phyloP scores from a whole-genome alignment of 2,329 filamentous ascomycete genomes.

The Alternaria consortialis region DNA sequence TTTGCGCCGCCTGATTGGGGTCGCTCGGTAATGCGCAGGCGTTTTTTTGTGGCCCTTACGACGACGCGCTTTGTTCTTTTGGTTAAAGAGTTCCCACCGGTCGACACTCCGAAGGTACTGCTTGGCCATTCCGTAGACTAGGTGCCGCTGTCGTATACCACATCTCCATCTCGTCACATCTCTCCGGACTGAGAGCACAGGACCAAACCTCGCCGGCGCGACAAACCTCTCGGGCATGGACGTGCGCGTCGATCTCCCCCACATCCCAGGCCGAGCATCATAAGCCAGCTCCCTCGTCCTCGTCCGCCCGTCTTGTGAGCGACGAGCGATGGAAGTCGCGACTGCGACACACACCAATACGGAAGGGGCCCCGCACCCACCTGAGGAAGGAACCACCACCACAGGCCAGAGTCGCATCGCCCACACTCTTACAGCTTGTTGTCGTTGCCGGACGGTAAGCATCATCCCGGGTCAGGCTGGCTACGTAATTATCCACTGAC shows the following conservation, averaged over 20 bases:
- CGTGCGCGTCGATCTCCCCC: constrained; percentile 30
- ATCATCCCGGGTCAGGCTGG: background rate
- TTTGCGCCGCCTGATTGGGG: constrained; percentile 26
- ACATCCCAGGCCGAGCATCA: constrained; percentile 22
- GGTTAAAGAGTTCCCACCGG: background rate
- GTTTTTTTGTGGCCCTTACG: constrained; percentile 8
- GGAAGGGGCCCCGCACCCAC: constrained; percentile 31
- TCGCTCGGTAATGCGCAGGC: constrained; percentile 7
- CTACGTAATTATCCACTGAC: constrained; percentile 21
- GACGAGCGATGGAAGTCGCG: constrained; percentile 35
- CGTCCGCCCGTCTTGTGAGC: constrained; percentile 20
- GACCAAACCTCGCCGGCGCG: constrained; percentile 21
- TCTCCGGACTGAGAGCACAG: constrained; percentile 17
- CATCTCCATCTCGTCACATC: background rate
- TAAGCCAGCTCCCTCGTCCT: constrained; percentile 13
- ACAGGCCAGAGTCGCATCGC: constrained; percentile 66
- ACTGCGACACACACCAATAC: constrained; percentile 28
- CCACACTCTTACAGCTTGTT: constrained; percentile 82
- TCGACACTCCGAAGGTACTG: background rate
- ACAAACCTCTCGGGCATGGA: constrained; percentile 33
- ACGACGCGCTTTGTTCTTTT: constrained; percentile 1
- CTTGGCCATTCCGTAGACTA: constrained; percentile 31
- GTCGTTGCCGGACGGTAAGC: constrained; percentile 78
- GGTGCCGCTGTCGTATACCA: constrained; percentile 11
- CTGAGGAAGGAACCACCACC: constrained; percentile 31